Evolutionary conservation across 1,139 yeast genomes (phyloP).

Genomic region (Sugiyamaella novakii): DNA sequence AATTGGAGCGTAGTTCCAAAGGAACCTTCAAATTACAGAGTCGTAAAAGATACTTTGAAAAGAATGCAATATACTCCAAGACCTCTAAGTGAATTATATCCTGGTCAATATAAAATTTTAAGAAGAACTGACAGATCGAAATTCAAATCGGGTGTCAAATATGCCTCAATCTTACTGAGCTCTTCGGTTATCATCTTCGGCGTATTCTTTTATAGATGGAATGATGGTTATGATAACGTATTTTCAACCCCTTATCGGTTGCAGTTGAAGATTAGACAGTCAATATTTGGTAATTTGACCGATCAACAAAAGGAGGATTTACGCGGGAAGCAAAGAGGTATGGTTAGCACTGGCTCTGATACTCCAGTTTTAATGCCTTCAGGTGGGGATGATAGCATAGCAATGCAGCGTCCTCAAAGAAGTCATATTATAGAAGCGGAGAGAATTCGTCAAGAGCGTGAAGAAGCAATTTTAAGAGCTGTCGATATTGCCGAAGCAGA

Average conservation of each 20-base stretch:
- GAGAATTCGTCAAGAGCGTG: conserved; percentile 66
- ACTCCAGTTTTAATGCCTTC: conserved; percentile 22
- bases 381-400: conserved; percentile 43
- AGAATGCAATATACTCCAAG: conserved; percentile 76
- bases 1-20: conserved; percentile 64
- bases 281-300: conserved; percentile 53
- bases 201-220: conserved; percentile 79
- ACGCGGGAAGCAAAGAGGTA: conserved; percentile 45
- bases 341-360: conserved; percentile 25
- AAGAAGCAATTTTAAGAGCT: conserved; percentile 65
- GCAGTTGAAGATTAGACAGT: conserved; percentile 59
- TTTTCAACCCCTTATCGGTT: conserved; percentile 67
- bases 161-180: conserved; percentile 34
- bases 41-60: conserved; percentile 72
- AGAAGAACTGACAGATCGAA: conserved; percentile 58
- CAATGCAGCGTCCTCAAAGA: conserved; percentile 68
- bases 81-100: conserved; percentile 71
- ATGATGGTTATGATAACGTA: conserved; percentile 77
- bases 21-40: conserved; percentile 68
- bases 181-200: conserved; percentile 46
- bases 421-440: conserved; percentile 78
- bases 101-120: conserved; percentile 77
- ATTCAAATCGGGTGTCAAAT: conserved; percentile 51
- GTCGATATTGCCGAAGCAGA: conserved; percentile 49
- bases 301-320: conserved; percentile 68